Conservation (phyloP, 805 yeast species). For the Saturnispora sekii region DNA sequence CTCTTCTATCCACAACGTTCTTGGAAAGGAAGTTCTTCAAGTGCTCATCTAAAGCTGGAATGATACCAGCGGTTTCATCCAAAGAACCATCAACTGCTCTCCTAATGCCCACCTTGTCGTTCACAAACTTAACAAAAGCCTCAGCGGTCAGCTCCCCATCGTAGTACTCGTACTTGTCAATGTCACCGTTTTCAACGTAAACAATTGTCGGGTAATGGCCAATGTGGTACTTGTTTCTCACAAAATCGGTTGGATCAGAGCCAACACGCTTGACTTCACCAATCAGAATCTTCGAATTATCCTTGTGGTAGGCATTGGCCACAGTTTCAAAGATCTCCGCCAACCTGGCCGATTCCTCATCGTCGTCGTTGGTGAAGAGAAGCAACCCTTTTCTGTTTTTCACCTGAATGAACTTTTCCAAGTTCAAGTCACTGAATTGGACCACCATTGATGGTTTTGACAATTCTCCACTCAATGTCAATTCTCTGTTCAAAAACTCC, state of each 20-base stretch:
- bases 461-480: not conserved
- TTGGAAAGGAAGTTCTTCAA: constrained; percentile 25
- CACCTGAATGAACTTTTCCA: constrained; percentile 21
- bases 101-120: constrained; percentile 30
- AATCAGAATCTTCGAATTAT: constrained; percentile 31
- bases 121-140: constrained; percentile 42
- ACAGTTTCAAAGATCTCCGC: constrained; percentile 41
- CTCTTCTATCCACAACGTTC: constrained; percentile 21
- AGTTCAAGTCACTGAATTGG: constrained; percentile 21
- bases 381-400: constrained; percentile 38
- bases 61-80: constrained; percentile 31
- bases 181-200: constrained; percentile 33
- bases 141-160: constrained; percentile 38
- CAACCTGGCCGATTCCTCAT: constrained; percentile 46
- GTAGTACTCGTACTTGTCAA: constrained; percentile 26
- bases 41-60: constrained; percentile 26
- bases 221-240: constrained; percentile 34
- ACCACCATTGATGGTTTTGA: constrained; percentile 18
- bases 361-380: constrained; percentile 36
- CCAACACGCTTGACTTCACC: constrained; percentile 40
- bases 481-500: constrained; percentile 14
- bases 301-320: constrained; percentile 37
- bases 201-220: constrained; percentile 46
- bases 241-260: constrained; percentile 33
- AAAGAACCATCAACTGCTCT: constrained; percentile 35